Percentiles rank a stretch among this genome's conserved stretches.
Conservation (phyloP, 345 rosid genomes). For the Hibiscus mutabilis region DNA sequence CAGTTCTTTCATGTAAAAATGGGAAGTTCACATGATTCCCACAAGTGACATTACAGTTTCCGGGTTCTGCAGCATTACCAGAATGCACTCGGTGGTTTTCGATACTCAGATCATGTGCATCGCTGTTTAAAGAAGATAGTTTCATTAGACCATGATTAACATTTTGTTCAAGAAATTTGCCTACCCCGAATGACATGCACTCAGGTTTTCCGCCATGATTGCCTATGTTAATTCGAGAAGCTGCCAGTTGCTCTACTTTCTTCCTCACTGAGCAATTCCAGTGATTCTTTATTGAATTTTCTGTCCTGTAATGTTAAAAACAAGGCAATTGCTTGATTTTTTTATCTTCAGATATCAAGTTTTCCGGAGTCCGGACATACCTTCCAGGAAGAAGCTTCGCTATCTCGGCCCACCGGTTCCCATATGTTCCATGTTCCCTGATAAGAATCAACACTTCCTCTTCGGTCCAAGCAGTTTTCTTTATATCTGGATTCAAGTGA, state of each 20-base stretch:
- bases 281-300: constrained; percentile 62
- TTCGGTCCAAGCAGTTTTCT: constrained; percentile 46
- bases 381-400: constrained; percentile 63
- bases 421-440: constrained; percentile 52
- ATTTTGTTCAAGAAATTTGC: too few relatives aligned
- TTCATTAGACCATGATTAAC: not conserved
- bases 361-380: constrained; percentile 13
- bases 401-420: constrained; percentile 76
- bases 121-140: not conserved
- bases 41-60: not conserved
- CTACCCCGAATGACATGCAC: too few relatives aligned
- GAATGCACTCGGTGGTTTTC: not conserved
- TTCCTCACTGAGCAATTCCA: constrained; percentile 67
- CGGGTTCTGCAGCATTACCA: not conserved
- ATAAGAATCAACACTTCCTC: constrained; percentile 52
- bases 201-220: not conserved
- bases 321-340: not conserved
- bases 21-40: too few relatives aligned
- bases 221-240: constrained; percentile 3
- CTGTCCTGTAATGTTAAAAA: constrained; percentile 11
- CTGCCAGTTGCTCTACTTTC: constrained; percentile 29
- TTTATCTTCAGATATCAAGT: not conserved
- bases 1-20: too few relatives aligned
- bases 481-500: constrained; percentile 58
- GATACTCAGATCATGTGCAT: not conserved